phyloP scores from a whole-genome alignment of 768 basidiomycete genomes.

The Hericium coralloides region DNA sequence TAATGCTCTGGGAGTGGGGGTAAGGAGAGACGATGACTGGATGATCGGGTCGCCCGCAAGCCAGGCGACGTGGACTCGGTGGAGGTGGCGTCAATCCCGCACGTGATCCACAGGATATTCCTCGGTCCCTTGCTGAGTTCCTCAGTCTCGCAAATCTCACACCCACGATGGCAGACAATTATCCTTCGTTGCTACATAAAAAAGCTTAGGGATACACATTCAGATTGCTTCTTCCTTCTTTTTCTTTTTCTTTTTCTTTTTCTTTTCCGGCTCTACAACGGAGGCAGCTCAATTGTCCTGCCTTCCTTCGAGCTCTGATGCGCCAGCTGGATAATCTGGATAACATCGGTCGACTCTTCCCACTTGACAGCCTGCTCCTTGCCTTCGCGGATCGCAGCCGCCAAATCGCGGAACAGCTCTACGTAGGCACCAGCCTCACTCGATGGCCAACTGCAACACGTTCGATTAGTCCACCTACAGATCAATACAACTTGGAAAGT shows the following conservation, averaged over 20 bases:
- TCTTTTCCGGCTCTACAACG: background rate
- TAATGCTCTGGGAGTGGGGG: background rate
- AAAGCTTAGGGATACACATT: background rate
- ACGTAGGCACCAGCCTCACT: slow-evolving; percentile 48
- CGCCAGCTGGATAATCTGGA: slow-evolving; percentile 73
- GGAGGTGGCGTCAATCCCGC: background rate
- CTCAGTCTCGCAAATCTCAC: too few species aligned
- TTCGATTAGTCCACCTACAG: background rate
- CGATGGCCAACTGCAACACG: slow-evolving; percentile 49
- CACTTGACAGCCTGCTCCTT: slow-evolving; percentile 57
- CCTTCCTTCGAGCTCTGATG: slow-evolving; percentile 58
- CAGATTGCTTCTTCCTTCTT: background rate
- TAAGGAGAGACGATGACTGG: background rate
- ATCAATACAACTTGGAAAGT: slow-evolving; percentile 18
- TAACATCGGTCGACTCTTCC: slow-evolving; percentile 60
- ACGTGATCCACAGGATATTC: background rate
- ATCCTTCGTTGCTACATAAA: background rate
- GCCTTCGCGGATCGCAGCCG: slow-evolving; percentile 47
- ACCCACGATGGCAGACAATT: background rate
- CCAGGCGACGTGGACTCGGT: slow-evolving; percentile 8
- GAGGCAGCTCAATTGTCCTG: slow-evolving; percentile 28
- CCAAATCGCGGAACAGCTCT: slow-evolving; percentile 58
- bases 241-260: too few species aligned
- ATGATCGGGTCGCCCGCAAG: background rate
- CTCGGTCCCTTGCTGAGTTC: background rate